phyloP scores from a whole-genome alignment of 805 yeast species.

The Lachancea kluyveri region DNA sequence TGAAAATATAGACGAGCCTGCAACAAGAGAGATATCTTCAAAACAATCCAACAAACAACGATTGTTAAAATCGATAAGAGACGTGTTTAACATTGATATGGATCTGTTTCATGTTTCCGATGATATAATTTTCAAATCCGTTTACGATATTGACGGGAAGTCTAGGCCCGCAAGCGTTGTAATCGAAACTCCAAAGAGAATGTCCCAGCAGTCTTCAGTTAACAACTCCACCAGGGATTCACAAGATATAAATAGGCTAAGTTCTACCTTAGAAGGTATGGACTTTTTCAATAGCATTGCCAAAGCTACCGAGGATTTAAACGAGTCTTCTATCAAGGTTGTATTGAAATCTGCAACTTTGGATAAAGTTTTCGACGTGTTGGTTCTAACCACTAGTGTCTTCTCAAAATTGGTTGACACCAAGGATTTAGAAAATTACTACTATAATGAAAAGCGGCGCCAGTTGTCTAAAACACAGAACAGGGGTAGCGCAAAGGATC shows the following conservation, averaged over 20 bases:
- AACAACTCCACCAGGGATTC: slow-evolving; percentile 16
- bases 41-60: slow-evolving; percentile 37
- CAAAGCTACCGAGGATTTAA: slow-evolving; percentile 28
- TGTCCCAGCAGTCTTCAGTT: slow-evolving; percentile 32
- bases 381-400: slow-evolving; percentile 64
- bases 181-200: slow-evolving; percentile 40
- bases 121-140: slow-evolving; percentile 55
- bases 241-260: slow-evolving; percentile 18
- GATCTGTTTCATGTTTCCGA: slow-evolving; percentile 49
- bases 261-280: slow-evolving; percentile 25
- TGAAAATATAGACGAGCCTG: slow-evolving; percentile 37
- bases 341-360: slow-evolving; percentile 64
- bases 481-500: slow-evolving; percentile 1
- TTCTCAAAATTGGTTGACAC: slow-evolving; percentile 42
- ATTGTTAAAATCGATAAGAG: slow-evolving; percentile 51
- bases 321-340: slow-evolving; percentile 36
- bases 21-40: slow-evolving; percentile 19
- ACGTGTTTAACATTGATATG: slow-evolving; percentile 56
- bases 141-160: slow-evolving; percentile 28
- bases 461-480: slow-evolving; percentile 1
- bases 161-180: slow-evolving; percentile 43
- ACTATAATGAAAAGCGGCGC: slow-evolving; percentile 25
- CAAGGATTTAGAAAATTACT: slow-evolving; percentile 38
- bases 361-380: slow-evolving; percentile 70
- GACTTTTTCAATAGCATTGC: slow-evolving; percentile 28